Percentiles rank a stretch among this genome's conserved stretches.
These are phyloP conservation scores for Neltuma alba DNA, from an alignment of 306 rosid species.

Conservation along the genomic window DNA sequence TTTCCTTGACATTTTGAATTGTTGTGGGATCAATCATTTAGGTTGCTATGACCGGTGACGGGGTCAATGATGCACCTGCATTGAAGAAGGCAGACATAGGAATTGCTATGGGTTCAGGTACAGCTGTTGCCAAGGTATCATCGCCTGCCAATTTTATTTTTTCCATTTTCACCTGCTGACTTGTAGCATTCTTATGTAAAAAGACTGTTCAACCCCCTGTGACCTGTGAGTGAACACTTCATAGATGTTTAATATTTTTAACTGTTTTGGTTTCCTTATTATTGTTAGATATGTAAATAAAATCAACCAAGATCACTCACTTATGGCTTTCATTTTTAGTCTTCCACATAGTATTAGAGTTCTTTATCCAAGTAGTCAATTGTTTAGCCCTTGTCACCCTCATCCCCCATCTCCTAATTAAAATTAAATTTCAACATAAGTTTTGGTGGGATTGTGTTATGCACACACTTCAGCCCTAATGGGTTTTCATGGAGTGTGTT, in stretches of 20 bases:
- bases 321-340: background rate
- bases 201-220: background rate
- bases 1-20: slow-evolving; percentile 26
- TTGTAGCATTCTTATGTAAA: background rate
- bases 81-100: slow-evolving; percentile 97
- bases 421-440: background rate
- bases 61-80: slow-evolving; percentile 99
- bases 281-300: background rate
- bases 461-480: background rate
- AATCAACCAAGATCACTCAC: background rate
- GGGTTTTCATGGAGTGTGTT: background rate
- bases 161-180: background rate
- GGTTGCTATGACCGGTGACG: slow-evolving; percentile 99
- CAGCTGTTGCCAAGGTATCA: slow-evolving; percentile 96
- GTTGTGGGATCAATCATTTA: slow-evolving; percentile 41
- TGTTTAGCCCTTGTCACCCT: background rate
- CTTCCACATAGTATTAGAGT: background rate
- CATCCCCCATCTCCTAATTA: background rate
- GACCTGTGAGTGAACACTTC: background rate
- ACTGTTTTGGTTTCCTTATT: background rate
- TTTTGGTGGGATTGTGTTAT: background rate
- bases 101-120: slow-evolving; percentile 99
- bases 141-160: slow-evolving; percentile 1
- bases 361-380: background rate
- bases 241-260: background rate